Evolutionary conservation across 2,329 filamentous ascomycete species (phyloP).

Genomic region (Calonectria leucothoes): DNA sequence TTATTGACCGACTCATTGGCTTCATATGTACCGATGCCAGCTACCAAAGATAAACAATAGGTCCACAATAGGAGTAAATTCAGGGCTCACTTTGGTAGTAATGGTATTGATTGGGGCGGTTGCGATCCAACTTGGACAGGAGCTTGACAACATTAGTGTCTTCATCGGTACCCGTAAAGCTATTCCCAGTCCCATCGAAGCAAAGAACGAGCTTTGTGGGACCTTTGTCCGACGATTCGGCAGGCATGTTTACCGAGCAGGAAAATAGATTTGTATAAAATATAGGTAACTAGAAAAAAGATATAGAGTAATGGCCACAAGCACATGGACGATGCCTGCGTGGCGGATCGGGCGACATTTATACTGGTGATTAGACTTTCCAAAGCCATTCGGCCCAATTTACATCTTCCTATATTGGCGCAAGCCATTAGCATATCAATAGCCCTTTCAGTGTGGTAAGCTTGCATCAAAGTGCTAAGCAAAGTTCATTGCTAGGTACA

Average conservation of each 20-base stretch:
- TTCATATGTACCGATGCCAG: slow-evolving; percentile 63
- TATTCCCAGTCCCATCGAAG: slow-evolving; percentile 62
- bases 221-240: background rate
- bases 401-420: background rate
- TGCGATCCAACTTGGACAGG: slow-evolving; percentile 57
- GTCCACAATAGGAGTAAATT: background rate
- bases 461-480: no score
- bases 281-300: background rate
- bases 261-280: background rate
- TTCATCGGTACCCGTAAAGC: slow-evolving; percentile 56
- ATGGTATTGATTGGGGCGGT: slow-evolving; percentile 56
- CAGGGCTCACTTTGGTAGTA: slow-evolving; percentile 59
- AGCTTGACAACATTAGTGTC: slow-evolving; percentile 68
- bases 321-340: no score
- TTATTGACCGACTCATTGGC: slow-evolving; percentile 56
- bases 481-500: no score
- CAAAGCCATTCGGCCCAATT: background rate
- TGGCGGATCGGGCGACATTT: background rate
- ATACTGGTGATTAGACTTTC: background rate
- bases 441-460: no score
- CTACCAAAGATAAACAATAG: slow-evolving; percentile 34
- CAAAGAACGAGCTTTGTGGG: slow-evolving; percentile 55
- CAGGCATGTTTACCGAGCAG: background rate
- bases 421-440: no score
- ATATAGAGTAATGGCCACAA: no score